Conservation (phyloP, 2,329 filamentous ascomycete genomes). For the Aspergillus jensenii region DNA sequence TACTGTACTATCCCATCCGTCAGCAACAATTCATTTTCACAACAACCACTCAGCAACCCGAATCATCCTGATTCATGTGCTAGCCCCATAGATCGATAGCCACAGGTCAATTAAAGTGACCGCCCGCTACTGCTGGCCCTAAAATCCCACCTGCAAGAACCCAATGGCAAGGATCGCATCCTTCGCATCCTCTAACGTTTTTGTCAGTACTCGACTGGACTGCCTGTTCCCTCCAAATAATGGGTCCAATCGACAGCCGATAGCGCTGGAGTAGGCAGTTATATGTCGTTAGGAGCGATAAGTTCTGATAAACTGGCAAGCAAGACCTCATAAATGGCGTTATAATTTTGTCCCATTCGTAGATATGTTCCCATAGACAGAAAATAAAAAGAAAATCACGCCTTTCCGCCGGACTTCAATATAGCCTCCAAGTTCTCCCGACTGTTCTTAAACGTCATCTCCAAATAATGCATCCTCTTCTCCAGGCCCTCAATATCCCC, state of each 20-base stretch:
- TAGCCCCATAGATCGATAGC: neutral
- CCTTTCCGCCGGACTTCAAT: slow-evolving; percentile 56
- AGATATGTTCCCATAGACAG: neutral
- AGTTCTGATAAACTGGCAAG: neutral
- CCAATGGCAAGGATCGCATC: neutral
- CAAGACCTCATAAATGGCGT: neutral
- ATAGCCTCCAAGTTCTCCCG: slow-evolving; percentile 88
- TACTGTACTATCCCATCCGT: no score
- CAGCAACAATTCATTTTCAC: no score
- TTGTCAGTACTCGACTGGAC: neutral
- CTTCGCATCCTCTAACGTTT: neutral
- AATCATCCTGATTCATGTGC: neutral
- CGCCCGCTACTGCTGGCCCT: neutral
- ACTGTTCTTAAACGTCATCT: slow-evolving; percentile 94
- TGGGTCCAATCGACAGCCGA: neutral
- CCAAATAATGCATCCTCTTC: slow-evolving; percentile 88
- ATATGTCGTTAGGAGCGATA: neutral
- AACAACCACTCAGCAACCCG: neutral
- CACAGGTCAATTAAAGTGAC: neutral
- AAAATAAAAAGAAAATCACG: slow-evolving; percentile 18
- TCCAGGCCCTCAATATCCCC: slow-evolving; percentile 76
- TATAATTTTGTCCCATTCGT: neutral
- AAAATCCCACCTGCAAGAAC: neutral
- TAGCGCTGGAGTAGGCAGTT: neutral
- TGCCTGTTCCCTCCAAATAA: neutral